Evolutionary conservation across 1,139 yeast species (phyloP), one percentile per base, ranked within the genome.

Genomic region (Diutina siamensis): DNA sequence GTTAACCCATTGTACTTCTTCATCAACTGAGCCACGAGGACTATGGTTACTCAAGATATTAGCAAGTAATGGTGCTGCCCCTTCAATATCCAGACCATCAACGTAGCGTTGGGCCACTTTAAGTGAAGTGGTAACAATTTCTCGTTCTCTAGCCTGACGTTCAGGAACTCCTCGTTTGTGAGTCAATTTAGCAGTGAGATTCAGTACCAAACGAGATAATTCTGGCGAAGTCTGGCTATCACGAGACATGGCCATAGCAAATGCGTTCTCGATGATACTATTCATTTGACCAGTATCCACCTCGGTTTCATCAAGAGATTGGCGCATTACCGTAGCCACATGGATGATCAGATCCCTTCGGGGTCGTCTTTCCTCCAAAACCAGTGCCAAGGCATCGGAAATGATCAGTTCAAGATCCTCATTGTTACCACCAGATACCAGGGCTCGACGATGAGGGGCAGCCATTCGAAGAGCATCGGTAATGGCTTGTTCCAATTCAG

Each of bases 401-500:
- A 57, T 56, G 44, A 51, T 52, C 1, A 51, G 52, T 13, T 48
- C 46, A 17, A 56, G 51, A 17, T 55, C 56, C 13, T 54, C 56
- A 22, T 53, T 55, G 12, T 47, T 46, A 4, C 33, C 36, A 10
- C 9, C 28, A 25, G 28, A 5, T 7, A 25, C 28, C 8, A 48
- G 44, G 13, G 47, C 20, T 7, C 19, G 8, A 17, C 38, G 4
- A 20, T 17, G 22, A 5, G 40, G 40, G 3, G 18, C 44, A 15
- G 48, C 42, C 17, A 38, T 22, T 10, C 31, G 28, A 7, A 38
- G 19, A 2, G 42, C 42, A 25, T 25, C 42, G 19, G 31, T 25
- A n/a, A 38, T 41, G 3, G 28, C 33, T 28, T 42, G 45, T 13
- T 45, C 45, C 17, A 32, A 15, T n/a, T 46, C 46, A 19, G 18